Conservation (phyloP, 371 early-diverging fungal genomes). For the Lichtheimia ramosa region DNA sequence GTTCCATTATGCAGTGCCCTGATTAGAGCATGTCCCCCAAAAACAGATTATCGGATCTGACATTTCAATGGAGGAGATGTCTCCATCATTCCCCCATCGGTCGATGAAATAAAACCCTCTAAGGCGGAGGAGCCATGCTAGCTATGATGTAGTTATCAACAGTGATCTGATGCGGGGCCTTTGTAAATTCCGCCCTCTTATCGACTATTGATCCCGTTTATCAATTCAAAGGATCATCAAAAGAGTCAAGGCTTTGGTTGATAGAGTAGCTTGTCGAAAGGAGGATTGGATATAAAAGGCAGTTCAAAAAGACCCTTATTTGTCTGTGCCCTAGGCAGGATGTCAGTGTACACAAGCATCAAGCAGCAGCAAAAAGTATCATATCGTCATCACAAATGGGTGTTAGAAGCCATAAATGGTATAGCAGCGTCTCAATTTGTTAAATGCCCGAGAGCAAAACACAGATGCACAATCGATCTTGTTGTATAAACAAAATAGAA, state of each 20-base stretch:
- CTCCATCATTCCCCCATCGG: no score
- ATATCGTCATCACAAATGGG: neutral
- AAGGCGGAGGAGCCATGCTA: slow-evolving; percentile 1
- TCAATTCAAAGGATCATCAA: neutral
- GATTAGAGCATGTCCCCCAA: neutral
- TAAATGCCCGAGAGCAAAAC: neutral
- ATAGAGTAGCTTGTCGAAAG: neutral
- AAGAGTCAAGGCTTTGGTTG: neutral
- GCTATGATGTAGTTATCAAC: slow-evolving; percentile 3
- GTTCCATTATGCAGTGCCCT: no score
- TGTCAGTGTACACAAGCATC: neutral
- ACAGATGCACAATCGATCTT: no score
- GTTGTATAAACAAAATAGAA: neutral
- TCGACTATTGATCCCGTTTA: neutral
- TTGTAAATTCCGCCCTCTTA: neutral
- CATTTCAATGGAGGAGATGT: neutral
- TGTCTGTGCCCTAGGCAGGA: no score
- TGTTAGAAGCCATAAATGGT: neutral
- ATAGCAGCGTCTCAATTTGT: slow-evolving; percentile 1
- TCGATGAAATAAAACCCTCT: neutral
- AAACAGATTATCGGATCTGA: slow-evolving; percentile 1
- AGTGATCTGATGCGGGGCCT: slow-evolving; percentile 3
- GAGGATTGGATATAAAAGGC: neutral
- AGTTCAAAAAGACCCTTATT: neutral
- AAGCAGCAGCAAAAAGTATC: neutral